A percentile compares a stretch with the other conserved stretches of the same genome.
Conservation (phyloP, 139 green algal species). For the Tetratostichococcus sp. region DNA sequence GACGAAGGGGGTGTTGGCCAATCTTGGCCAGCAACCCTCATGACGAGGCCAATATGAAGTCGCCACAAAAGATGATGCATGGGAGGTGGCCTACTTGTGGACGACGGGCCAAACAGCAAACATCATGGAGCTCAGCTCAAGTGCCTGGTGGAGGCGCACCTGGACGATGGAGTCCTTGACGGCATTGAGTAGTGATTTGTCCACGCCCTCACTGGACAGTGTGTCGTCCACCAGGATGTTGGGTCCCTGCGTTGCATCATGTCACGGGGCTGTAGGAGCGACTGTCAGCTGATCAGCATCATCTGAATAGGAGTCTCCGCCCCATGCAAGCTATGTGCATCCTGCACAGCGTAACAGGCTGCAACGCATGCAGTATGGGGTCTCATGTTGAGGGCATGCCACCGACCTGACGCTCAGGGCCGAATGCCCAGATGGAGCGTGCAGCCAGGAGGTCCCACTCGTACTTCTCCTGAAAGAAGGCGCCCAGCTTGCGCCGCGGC, state of each 20-base stretch:
- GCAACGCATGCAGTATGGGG: slow-evolving; percentile 45
- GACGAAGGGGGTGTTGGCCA: too few species aligned
- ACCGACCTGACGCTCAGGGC: slow-evolving; percentile 56
- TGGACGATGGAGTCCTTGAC: slow-evolving; percentile 82
- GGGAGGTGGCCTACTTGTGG: not conserved
- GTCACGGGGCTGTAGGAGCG: too few species aligned
- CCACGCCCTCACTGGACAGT: slow-evolving; percentile 75
- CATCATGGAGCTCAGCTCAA: too few species aligned
- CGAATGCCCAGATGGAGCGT: slow-evolving; percentile 94
- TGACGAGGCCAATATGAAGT: not conserved
- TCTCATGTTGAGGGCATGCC: slow-evolving; percentile 9
- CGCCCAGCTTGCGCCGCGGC: slow-evolving; percentile 56
- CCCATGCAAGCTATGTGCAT: too few species aligned
- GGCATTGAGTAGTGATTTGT: slow-evolving; percentile 84
- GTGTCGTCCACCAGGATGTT: slow-evolving; percentile 97
- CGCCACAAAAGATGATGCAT: not conserved
- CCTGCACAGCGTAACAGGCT: too few species aligned
- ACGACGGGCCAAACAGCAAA: too few species aligned
- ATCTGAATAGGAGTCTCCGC: not conserved
- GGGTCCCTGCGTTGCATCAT: slow-evolving; percentile 61
- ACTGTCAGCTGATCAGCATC: too few species aligned
- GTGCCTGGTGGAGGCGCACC: too few species aligned
- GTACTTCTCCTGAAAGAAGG: slow-evolving; percentile 88
- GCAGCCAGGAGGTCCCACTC: slow-evolving; percentile 95
- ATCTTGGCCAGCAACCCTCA: not conserved